Base-by-base conservation (phyloP, 768 basidiomycete species). In the Serendipita sp. region DNA sequence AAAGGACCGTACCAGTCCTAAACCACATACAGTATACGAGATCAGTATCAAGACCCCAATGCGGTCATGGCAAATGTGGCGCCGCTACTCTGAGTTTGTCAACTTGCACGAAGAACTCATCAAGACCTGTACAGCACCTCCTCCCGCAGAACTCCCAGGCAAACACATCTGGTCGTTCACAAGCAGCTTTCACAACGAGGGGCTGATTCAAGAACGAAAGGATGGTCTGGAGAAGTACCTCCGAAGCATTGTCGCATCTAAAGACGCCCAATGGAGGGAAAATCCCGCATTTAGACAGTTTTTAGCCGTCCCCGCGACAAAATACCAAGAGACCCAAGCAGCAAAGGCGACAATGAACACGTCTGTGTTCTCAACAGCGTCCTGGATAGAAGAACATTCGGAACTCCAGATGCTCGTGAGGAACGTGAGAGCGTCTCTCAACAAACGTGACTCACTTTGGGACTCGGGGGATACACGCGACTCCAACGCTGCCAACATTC, bases 31-130 rank as follows among this genome's bases (percentile, higher is more conserved):
- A 65, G 89, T 88, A 69, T 95, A 87, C 76, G 80, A 80, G 67
- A 88, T 95, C 72, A 81, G 86, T 70, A 85, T 97, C 69, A 84
- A 88, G 69, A 92, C 92, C 3, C 85, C 90, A 64, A 89, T 92
- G 34, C 86, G 89, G 67, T 86, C 90, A 72, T 97, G 94, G 93
- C 83, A 87, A 65, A 89, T 96, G 80, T 89, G 88, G 84, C 80
- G 88, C 65, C 88, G 95, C 60, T 98, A 97, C 76, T 93, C 91
- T 47, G 92, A 96, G 75, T 98, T 98, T 75, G 85, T 82, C 71
- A 85, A 90, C 70, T 83, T 98, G 4, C 82, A 94, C 73, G 80
- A 81, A 5, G 88, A 93, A 70, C 83, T 96, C 70, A 80, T 81
- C 32, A 86, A 87, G 71, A 81, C 85, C n/a, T 82, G 82, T n/a